Evolutionary conservation across 176 grass and related monocot species (phyloP), one percentile per base, ranked within the genome.

Genomic region (Raddia distichophylla): DNA sequence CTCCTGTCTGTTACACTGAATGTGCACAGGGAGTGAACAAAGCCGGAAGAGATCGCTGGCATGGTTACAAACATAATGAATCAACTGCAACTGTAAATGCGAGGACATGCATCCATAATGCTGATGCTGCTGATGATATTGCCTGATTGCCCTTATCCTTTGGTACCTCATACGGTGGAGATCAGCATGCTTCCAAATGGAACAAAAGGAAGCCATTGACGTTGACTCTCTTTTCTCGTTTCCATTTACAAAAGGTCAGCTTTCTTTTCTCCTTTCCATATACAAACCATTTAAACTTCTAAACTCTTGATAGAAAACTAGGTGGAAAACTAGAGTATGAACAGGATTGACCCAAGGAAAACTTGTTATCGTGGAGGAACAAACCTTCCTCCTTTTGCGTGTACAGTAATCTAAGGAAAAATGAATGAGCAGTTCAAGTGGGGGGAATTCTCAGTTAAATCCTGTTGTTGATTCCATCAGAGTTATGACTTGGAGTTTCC

Each of bases 401-500:
- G 64, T 37, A 11, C 11, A 17, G 34, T 20, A 59, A 7, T 76
- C 55, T 64, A 48, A 20, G 37, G 37, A 77, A 49, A 27, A 19
- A 77, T 46, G 60, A 64, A 83, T 27, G 6, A 22, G 79, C 58
- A 1, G 46, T 44, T 62, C 65, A 76, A 68, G 64, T 77, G 18
- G 55, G 40, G 54, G 34, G 40, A 40, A 59, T 85, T 81, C 11
- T 44, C 32, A 71, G 16, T 32, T 51, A 13, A 76, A 71, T 75
- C 79, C 72, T 7, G 51, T 57, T 67, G 44, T n/a, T 8, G 66
- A 47, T 57, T 12, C 58, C 58, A 64, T 64, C 2, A 8, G 35
- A 56, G 64, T 32, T 66, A 73, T 55, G 60, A 67, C 52, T 86
- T 86, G 88, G 54, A 73, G 49, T 78, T 86, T 90, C 73, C 60